Base-by-base conservation (phyloP, 345 rosid genomes). In the Aegle marmelos region DNA sequence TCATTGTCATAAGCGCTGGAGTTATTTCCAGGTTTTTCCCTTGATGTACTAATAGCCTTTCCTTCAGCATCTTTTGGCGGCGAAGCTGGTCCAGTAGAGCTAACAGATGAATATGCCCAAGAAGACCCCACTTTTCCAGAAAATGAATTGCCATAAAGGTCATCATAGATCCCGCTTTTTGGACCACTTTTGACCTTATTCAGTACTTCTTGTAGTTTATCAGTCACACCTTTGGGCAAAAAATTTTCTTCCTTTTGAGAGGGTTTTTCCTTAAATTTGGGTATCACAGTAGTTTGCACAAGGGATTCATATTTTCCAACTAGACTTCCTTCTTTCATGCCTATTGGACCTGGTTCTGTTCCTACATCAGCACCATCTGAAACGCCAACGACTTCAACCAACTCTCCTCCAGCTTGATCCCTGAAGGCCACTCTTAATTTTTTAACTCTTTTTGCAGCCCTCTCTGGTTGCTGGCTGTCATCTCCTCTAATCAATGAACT, bases 301-400 rank as follows among this genome's bases (percentile, higher is more conserved):
- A 93, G 91, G 41, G 97, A 93, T 80, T 91, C 97, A 50, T 95
- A 93, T 83, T 93, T 93, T 69, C 99, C 98, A 70, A 93, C 94
- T 16, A 95, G 92, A 77, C 98, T 93, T 82, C 99, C 99, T 86
- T 95, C 99, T 80, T 86, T 92, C 70, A 95, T 91, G 50, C 94
- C 98, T 31, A 88, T 24, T 0, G 94, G 97, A 84, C 98, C 98
- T 45, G 99, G 94, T 87, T 90, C 98, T n/a, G 98, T 96, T 76
- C 89, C 98, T 69, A 92, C 97, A 75, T 92, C 99, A 2, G 87
- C 95, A 70, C 97, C 99, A 86, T 96, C 99, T 19, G 99, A 96
- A 76, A 88, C 39, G 62, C 99, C 99, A 79, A 96, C 98, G 50
- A 96, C 89, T 79, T 96, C 93, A 76, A 90, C 91, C 66, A 92